Conservation (phyloP, 2,329 filamentous ascomycete genomes). For the Zymoseptoria passerinii region DNA sequence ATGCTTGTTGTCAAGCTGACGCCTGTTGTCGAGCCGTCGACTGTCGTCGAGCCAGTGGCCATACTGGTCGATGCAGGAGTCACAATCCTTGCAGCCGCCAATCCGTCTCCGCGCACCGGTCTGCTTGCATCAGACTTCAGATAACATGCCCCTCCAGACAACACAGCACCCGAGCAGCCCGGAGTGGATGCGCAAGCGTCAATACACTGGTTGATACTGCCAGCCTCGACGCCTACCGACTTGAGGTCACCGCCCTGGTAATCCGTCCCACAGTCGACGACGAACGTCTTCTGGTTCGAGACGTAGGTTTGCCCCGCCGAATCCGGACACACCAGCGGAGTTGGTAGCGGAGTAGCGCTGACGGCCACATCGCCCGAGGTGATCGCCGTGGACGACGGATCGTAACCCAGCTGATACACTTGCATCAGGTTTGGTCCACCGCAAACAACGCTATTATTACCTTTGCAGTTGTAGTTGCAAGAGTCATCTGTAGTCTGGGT, state of each 20-base stretch:
- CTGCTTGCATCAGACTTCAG: conserved; percentile 24
- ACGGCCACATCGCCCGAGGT: background rate
- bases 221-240: conserved; percentile 14
- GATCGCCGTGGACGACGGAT: background rate
- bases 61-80: conserved; percentile 5
- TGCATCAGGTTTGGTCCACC: conserved; percentile 23
- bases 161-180: conserved; percentile 27
- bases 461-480: conserved; percentile 21
- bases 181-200: conserved; percentile 24
- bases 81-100: conserved; percentile 25
- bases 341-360: background rate
- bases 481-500: conserved; percentile 3
- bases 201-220: conserved; percentile 25
- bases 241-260: conserved; percentile 24
- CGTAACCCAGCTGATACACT: conserved; percentile 7
- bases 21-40: background rate
- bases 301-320: conserved; percentile 5
- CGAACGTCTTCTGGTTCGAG: conserved; percentile 22
- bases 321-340: background rate
- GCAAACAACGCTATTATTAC: conserved; percentile 24
- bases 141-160: conserved; percentile 27
- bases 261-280: conserved; percentile 20
- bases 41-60: conserved; percentile 6
- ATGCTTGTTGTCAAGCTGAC: conserved; percentile 1
- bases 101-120: conserved; percentile 7